A percentile compares a stretch with the other conserved stretches of the same genome.
Conservation (phyloP, 306 rosid species). For the Clitoria ternatea region DNA sequence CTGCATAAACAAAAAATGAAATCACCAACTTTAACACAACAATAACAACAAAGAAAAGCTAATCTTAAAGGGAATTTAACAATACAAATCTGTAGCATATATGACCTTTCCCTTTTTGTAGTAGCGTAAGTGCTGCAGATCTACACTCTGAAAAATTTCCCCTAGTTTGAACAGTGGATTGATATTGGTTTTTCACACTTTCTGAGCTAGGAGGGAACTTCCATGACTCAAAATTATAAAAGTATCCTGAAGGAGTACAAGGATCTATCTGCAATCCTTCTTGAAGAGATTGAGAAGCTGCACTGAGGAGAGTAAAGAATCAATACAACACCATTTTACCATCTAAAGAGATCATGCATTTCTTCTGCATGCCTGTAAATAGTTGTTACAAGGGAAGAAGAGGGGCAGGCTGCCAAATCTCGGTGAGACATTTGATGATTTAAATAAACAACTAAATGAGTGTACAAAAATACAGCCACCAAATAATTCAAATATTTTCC, state of each 20-base stretch:
- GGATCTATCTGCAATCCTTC: conserved; percentile 59
- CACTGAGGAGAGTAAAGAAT: conserved; percentile 41
- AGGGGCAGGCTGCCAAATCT: background rate
- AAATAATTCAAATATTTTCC: background rate
- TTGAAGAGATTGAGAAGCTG: conserved; percentile 59
- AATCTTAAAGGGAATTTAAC: conserved; percentile 1
- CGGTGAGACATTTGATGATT: background rate
- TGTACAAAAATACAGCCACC: background rate
- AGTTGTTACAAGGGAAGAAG: background rate
- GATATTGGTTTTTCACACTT: conserved; percentile 32
- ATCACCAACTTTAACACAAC: conserved; percentile 5
- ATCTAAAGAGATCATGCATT: background rate
- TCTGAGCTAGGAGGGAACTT: conserved; percentile 50
- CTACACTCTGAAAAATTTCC: conserved; percentile 94
- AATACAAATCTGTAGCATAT: conserved; percentile 6
- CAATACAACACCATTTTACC: conserved; percentile 18
- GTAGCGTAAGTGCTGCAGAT: conserved; percentile 69
- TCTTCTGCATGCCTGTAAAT: background rate
- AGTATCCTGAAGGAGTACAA: conserved; percentile 83
- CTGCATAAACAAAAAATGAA: conserved; percentile 37
- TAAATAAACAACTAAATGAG: background rate
- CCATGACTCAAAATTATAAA: conserved; percentile 37
- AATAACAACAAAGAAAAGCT: conserved; percentile 17
- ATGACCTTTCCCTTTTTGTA: conserved; percentile 88
- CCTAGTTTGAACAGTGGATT: conserved; percentile 48